phyloP scores from a whole-genome alignment of 257 asterid genomes.

The Verbena officinalis region DNA sequence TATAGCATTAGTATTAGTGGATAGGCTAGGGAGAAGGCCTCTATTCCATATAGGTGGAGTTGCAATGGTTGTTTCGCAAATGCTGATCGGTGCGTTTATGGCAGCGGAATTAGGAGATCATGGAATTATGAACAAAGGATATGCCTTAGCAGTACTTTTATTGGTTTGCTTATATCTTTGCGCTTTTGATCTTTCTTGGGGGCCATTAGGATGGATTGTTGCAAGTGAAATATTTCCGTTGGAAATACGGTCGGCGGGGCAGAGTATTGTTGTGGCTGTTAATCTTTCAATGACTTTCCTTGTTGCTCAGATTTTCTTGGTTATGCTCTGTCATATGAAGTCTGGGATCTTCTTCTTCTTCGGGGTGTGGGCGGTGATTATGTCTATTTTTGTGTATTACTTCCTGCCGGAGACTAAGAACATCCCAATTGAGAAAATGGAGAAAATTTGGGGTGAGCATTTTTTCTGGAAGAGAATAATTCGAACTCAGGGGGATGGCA shows the following conservation, averaged over 20 bases:
- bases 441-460: slow-evolving; percentile 25
- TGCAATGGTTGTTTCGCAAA: slow-evolving; percentile 12
- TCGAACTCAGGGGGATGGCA: not conserved
- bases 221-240: slow-evolving; percentile 17
- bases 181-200: slow-evolving; percentile 26
- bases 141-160: not conserved
- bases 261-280: slow-evolving; percentile 22
- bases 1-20: not conserved
- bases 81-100: slow-evolving; percentile 15
- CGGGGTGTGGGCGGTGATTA: slow-evolving; percentile 21
- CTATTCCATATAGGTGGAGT: slow-evolving; percentile 21
- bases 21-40: slow-evolving; percentile 21
- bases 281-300: slow-evolving; percentile 8
- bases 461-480: slow-evolving; percentile 19
- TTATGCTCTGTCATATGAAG: slow-evolving; percentile 24
- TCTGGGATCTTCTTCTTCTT: slow-evolving; percentile 22
- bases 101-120: slow-evolving; percentile 18
- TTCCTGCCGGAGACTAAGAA: not conserved
- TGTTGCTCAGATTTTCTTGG: slow-evolving; percentile 22
- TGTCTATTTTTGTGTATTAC: slow-evolving; percentile 16
- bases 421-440: slow-evolving; percentile 14
- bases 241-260: slow-evolving; percentile 24
- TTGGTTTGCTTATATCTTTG: slow-evolving; percentile 12
- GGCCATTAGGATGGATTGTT: slow-evolving; percentile 24
- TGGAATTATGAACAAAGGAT: slow-evolving; percentile 22